Base-by-base conservation (phyloP, 768 basidiomycete genomes). In the Naematelia aurantialba region DNA sequence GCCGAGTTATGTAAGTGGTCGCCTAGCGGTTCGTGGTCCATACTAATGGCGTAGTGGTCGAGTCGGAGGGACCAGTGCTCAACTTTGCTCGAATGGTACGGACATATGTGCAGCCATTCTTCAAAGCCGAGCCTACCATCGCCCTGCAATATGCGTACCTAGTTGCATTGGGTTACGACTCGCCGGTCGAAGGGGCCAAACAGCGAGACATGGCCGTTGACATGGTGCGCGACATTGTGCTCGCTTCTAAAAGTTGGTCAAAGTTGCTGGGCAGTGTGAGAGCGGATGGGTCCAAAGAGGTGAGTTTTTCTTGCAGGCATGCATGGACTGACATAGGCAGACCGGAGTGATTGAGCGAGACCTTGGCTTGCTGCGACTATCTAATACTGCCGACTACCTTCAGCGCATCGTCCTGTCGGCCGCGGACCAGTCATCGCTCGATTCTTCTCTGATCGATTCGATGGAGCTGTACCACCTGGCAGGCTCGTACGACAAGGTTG, bases 391-490 rank as follows among this genome's bases (percentile, higher is more conserved):
- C 25, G 83, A 87, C 50, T 92, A 88, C 79, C 86, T 91, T 59
- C 85, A 85, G 24, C 81, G 88, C 22, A 89, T 99, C 56, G 87
- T 97, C 51, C 79, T 87, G 60, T 84, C 84, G 4, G 90, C 93
- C 0, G 94, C 94, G 0, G 82, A 82, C 27, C 82, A 89, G 63
- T 87, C 88, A 1, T 85, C 90, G 70, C 83, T 87, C 55, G 91
- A 91, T 69, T 86, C 90, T 69, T 87, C 89, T 29, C 74, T 89
- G 39, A 82, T 87, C 1, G 91, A 97, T 74, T 91, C 92, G 2
- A 91, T 98, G 79, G 91, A 92, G 73, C 80, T 99, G 45, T 97
- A 91, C 79, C 93, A 97, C 78, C 85, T 97, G 34, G 93, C 93
- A 0, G 89, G 89, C 30, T 89, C 93, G 63, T 91, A 92, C 73